Evolutionary conservation across 75 land plant genomes (phyloP).

Genomic region (Selaginella tamariscina): DNA sequence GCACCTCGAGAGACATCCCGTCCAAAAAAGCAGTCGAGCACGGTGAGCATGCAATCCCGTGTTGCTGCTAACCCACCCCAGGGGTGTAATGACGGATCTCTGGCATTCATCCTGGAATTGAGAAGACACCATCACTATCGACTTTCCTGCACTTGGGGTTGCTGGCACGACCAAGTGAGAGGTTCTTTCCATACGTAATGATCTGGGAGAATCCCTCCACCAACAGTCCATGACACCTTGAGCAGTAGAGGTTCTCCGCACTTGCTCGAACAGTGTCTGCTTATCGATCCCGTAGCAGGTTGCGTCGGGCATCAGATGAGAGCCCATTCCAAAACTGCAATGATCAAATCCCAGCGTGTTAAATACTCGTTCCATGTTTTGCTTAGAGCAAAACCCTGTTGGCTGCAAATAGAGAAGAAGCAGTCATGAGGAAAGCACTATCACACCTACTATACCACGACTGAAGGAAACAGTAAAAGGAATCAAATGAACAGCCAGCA

Average conservation of each 20-base stretch:
- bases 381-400: not conserved
- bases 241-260: slow-evolving; percentile 6
- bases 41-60: slow-evolving; percentile 3
- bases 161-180: not conserved
- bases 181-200: slow-evolving; percentile 7
- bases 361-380: not conserved
- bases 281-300: slow-evolving; percentile 8
- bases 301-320: not conserved
- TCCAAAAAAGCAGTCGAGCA: slow-evolving; percentile 10
- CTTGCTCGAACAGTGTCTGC: slow-evolving; percentile 11
- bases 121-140: not conserved
- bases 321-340: slow-evolving; percentile 12
- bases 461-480: not conserved
- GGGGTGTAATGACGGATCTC: slow-evolving; percentile 7
- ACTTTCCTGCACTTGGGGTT: not conserved
- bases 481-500: no score
- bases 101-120: not conserved
- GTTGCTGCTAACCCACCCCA: slow-evolving; percentile 12
- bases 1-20: slow-evolving; percentile 11
- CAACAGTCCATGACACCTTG: slow-evolving; percentile 6
- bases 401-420: slow-evolving; percentile 2
- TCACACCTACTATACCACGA: not conserved
- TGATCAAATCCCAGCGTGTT: not conserved
- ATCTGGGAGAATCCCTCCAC: slow-evolving; percentile 13
- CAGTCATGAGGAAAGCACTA: slow-evolving; percentile 11